phyloP scores from a whole-genome alignment of 164 flowering plant genomes.

The Sedum album region DNA sequence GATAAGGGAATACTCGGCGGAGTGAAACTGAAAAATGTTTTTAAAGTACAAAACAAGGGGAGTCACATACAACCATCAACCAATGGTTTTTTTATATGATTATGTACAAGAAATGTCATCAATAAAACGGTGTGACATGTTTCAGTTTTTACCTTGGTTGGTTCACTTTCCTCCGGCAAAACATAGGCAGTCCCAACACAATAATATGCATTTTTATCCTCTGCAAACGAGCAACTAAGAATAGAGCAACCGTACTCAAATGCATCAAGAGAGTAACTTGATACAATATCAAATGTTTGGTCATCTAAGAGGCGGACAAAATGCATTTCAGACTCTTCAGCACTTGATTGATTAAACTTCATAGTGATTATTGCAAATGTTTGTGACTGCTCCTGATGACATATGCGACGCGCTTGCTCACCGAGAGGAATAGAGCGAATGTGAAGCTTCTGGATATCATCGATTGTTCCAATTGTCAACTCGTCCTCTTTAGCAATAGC shows the following conservation, averaged over 20 bases:
- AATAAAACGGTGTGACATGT: too few relatives aligned
- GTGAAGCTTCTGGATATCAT: too few relatives aligned
- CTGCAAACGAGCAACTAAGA: conserved; percentile 91
- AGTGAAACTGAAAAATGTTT: too few relatives aligned
- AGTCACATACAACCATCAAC: too few relatives aligned
- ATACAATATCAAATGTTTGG: conserved; percentile 83
- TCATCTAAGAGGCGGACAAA: conserved; percentile 85
- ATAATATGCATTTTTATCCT: conserved; percentile 78
- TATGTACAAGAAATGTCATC: too few relatives aligned
- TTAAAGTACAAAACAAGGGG: too few relatives aligned
- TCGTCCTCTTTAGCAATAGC: conserved; percentile 99
- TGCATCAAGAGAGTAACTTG: conserved; percentile 77
- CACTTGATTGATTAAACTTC: conserved; percentile 57
- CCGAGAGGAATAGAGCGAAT: conserved; percentile 95
- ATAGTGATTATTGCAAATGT: conserved; percentile 83
- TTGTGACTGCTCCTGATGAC: too few relatives aligned
- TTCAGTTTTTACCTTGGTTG: conserved; percentile 61
- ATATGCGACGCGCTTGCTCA: conserved; percentile 90
- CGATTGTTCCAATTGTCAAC: too few relatives aligned
- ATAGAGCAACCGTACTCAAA: conserved; percentile 88
- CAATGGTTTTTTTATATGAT: too few relatives aligned
- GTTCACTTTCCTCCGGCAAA: conserved; percentile 96
- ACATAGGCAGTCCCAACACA: too few relatives aligned
- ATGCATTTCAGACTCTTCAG: too few relatives aligned
- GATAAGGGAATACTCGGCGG: too few relatives aligned